Evolutionary conservation across 1,284 basidiomycete genomes (phyloP), one percentile per base, ranked within the genome.

Genomic region (Microbotryomycetes sp.): DNA sequence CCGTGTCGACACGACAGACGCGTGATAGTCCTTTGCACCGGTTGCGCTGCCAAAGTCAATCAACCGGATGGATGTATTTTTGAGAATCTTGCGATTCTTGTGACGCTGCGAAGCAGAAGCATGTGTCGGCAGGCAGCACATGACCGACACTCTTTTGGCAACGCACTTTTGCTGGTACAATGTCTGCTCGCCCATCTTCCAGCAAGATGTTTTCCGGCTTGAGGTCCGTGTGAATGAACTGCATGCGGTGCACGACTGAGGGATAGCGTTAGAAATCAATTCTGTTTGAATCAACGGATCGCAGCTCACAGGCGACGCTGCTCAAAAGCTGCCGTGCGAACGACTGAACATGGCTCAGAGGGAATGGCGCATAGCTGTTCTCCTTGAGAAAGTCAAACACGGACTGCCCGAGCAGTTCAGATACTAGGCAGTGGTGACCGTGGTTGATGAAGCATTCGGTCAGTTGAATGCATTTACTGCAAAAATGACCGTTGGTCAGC

Each of bases 11-110:
- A 99, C 96, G 21, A 98, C 94, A 3, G 88, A 91, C 2, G 93
- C 97, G 75, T 99, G 96, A 75, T 98, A 98, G 76, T 99, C 96
- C 72, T 91, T 85, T 74, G 97, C 89, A 73, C 98, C 98, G 0
- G 94, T 99, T 3, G 96, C 96, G 52, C 90, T 94, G 54, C 96
- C 93, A 78, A 99, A 99, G 77, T 99, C 96, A 76, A 99, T 99
- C 51, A 99, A 80, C 41, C 89, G 89, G 68, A 99, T 97, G 59
- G 94, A 90, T 9, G 91, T 94, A 57, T 87, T 88, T 57, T 84
- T 80, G 57, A 97, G 79, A 63, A 97, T 83, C 64, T 85, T 83
- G 73, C 89, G 87, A 9, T 49, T 79, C 76, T 73, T 83, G 23
- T 56, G 30, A 30, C 55, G 5, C 64, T 65, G 59, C 52, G 45